phyloP scores from a whole-genome alignment of 768 basidiomycete species.

The Boletellus ananas region DNA sequence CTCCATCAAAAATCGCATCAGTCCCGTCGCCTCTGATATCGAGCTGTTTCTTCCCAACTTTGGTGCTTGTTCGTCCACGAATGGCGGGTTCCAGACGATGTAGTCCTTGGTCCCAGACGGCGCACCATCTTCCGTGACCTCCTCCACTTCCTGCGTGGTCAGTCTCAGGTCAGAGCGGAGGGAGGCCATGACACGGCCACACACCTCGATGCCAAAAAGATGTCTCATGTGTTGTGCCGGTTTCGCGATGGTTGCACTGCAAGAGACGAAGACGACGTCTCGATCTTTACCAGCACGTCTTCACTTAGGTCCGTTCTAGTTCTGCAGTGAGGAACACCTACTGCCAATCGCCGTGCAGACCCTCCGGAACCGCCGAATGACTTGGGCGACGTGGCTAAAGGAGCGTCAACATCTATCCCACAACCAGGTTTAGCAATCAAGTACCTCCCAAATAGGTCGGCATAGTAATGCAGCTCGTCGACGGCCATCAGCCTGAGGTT shows the following conservation, averaged over 20 bases:
- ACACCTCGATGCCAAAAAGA: conserved; percentile 62
- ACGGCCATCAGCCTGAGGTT: conserved; percentile 75
- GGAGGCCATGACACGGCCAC: neutral
- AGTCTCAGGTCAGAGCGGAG: neutral
- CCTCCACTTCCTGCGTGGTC: conserved; percentile 48
- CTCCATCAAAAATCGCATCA: conserved; percentile 83
- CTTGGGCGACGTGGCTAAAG: conserved; percentile 72
- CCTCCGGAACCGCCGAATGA: conserved; percentile 71
- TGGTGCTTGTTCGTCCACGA: conserved; percentile 51
- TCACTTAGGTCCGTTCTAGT: neutral
- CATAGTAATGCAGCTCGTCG: conserved; percentile 87
- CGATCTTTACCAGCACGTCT: conserved; percentile 37
- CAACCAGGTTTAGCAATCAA: neutral
- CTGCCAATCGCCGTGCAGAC: conserved; percentile 77
- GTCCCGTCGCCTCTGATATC: conserved; percentile 59
- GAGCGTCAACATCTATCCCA: neutral
- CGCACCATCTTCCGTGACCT: conserved; percentile 75
- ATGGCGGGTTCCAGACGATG: conserved; percentile 71
- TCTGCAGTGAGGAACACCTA: conserved; percentile 32
- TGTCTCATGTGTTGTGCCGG: conserved; percentile 71
- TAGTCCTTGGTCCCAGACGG: conserved; percentile 79
- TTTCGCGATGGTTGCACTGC: conserved; percentile 83
- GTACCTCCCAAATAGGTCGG: conserved; percentile 75
- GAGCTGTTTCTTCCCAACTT: conserved; percentile 54
- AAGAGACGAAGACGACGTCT: conserved; percentile 66